Evolutionary conservation across 2,329 filamentous ascomycete genomes (phyloP), one percentile per base, ranked within the genome.

Genomic region (Fusarium oxysporum): DNA sequence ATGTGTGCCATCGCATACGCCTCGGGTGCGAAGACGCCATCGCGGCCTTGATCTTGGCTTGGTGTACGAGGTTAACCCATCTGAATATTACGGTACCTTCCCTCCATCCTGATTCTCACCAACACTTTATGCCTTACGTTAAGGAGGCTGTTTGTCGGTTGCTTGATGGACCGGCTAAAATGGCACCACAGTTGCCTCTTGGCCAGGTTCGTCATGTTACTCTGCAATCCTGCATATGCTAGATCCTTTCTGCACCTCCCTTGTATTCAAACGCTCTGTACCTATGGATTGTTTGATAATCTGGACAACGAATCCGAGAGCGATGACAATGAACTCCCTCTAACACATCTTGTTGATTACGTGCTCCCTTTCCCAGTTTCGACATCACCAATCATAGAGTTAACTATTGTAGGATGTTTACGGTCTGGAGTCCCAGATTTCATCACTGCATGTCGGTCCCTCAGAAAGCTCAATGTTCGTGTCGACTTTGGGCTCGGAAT

Each of bases 41-140:
- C 3, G 23, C 30, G 3, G 59, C 41, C 3, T n/a, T 37, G 4
- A 17, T 64, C 14, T 17, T 64, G 47, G 9, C 41, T 0, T 65
- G 59, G 62, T 47, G 32, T 12, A 56, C 30, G 0, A 25, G 21
- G 4, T 21, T 65, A 1, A 64, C 23, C 1, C 19, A 56, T 17
- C 4, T 64, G 4, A 30, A 5, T 3, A 25, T 65, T 0, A 21
- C 47, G 0, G 0, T 64, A 13, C 47, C 59, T 5, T 0, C 3
- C 0, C 12, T 21, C 0, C 1, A 6, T 8, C 28, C 23, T 10
- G 9, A 2, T 1, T 3, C 3, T 11, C 13, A 25, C 8, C 3
- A 43, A 16, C 13, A 50, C 0, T 43, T 28, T 8, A 43, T 48
- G 21, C 19, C 33, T 35, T 56, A 37, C 4, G 5, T 19, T 0